A percentile compares a stretch with the other conserved stretches of the same genome.
phyloP scores from a whole-genome alignment of 164 flowering plant species.

The Cinnamomum chago region DNA sequence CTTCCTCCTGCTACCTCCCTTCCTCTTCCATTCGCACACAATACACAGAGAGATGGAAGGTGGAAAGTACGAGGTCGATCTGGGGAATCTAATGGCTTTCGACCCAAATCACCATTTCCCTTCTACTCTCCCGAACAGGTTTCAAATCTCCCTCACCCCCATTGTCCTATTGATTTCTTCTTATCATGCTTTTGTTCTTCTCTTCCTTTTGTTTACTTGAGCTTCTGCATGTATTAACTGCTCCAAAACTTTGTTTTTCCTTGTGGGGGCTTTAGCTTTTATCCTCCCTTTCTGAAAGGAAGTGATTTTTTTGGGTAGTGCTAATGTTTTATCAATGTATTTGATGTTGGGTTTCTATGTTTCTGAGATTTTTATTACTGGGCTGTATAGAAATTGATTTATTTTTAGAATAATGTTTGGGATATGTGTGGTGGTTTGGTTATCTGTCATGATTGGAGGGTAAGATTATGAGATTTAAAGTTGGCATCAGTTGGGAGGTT shows the following conservation, averaged over 20 bases:
- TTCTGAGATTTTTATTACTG: neutral
- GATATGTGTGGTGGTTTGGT: neutral
- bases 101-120: slow-evolving; percentile 52
- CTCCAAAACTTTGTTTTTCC: neutral
- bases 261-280: neutral
- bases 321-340: neutral
- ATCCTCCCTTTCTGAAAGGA: neutral
- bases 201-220: neutral
- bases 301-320: neutral
- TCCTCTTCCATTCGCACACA: neutral
- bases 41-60: slow-evolving; percentile 12
- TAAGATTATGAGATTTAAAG: no score
- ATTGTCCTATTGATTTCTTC: neutral
- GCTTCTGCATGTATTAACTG: neutral
- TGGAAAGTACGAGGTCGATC: slow-evolving; percentile 38
- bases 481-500: neutral
- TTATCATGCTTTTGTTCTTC: neutral
- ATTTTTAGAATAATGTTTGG: neutral
- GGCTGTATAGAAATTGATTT: neutral
- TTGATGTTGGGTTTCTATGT: neutral
- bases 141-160: neutral
- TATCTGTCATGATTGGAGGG: neutral
- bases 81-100: slow-evolving; percentile 71
- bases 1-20: neutral
- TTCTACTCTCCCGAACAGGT: slow-evolving; percentile 61